A percentile compares a stretch with the other conserved stretches of the same genome.
Evolutionary conservation across 2,329 filamentous ascomycete genomes (phyloP).

Genomic region (Ophiobolus disseminans): DNA sequence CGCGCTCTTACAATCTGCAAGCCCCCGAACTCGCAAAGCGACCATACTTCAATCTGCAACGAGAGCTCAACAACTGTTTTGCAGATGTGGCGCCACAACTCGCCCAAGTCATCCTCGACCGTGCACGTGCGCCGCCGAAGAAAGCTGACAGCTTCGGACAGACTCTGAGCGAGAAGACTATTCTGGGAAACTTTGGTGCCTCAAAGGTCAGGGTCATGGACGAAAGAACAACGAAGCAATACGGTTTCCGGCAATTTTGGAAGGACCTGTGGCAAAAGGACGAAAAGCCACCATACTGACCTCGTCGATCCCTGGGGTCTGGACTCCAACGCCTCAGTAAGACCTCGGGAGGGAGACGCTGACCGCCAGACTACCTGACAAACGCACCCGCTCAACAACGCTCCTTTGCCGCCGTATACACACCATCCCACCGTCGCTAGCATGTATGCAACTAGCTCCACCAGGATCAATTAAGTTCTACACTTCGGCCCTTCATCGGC

Average conservation of each 20-base stretch:
- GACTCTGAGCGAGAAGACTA: conserved; percentile 54
- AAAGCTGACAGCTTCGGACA: conserved; percentile 47
- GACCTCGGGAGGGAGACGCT: not conserved
- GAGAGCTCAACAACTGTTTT: conserved; percentile 82
- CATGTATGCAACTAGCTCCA: too few relatives aligned
- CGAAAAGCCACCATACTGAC: conserved; percentile 5
- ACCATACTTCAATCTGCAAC: conserved; percentile 83
- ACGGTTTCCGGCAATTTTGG: conserved; percentile 91
- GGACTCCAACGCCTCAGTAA: too few relatives aligned
- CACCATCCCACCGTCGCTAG: too few relatives aligned
- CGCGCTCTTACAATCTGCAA: conserved; percentile 92
- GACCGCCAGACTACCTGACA: not conserved
- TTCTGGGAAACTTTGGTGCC: conserved; percentile 68
- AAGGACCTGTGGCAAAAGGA: conserved; percentile 70
- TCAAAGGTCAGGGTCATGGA: conserved; percentile 72
- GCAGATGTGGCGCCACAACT: conserved; percentile 83
- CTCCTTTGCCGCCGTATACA: too few relatives aligned
- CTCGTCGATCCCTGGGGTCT: too few relatives aligned
- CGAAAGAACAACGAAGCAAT: conserved; percentile 71
- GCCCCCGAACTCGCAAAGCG: conserved; percentile 92
- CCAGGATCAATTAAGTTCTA: too few relatives aligned
- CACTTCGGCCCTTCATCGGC: too few relatives aligned
- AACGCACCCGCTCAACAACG: not conserved
- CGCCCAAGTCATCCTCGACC: conserved; percentile 73
- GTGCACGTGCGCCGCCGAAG: conserved; percentile 61